These are phyloP conservation scores for Sanguinoderma infundibulare DNA, from an alignment of 1,284 basidiomycete genomes.

Conservation along the genomic window DNA sequence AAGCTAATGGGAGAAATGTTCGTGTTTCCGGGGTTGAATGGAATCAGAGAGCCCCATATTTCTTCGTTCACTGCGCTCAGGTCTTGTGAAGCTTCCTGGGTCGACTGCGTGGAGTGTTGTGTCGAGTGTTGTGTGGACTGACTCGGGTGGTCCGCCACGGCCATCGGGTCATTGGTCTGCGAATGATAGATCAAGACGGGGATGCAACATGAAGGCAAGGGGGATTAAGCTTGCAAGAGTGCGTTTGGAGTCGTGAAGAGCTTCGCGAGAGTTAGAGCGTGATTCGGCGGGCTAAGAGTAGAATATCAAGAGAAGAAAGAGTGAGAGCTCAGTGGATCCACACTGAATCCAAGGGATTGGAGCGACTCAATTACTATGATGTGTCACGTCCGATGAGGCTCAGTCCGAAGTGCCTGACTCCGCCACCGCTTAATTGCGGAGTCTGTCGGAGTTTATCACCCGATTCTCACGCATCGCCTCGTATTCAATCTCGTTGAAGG, in stretches of 20 bases:
- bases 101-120: conserved; percentile 1
- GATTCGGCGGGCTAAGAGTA: not conserved
- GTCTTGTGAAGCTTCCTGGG: conserved; percentile 4
- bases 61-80: not conserved
- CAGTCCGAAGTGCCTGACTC: too few species aligned
- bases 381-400: too few species aligned
- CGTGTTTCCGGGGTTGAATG: conserved; percentile 50
- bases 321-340: not conserved
- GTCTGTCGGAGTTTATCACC: not conserved
- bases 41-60: conserved; percentile 14
- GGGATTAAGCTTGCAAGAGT: not conserved
- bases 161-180: not conserved
- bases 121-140: not conserved
- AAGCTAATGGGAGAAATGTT: conserved; percentile 58
- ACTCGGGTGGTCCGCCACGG: not conserved
- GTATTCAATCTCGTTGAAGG: not conserved
- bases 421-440: not conserved
- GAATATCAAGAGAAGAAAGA: not conserved
- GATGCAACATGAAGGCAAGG: not conserved
- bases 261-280: not conserved
- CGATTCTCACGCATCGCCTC: not conserved
- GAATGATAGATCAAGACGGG: not conserved
- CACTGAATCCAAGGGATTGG: not conserved
- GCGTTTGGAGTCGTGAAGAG: not conserved
- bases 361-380: too few species aligned